These are phyloP conservation scores for Saraca asoca DNA, from an alignment of 331 rosid genomes.

Conservation along the genomic window DNA sequence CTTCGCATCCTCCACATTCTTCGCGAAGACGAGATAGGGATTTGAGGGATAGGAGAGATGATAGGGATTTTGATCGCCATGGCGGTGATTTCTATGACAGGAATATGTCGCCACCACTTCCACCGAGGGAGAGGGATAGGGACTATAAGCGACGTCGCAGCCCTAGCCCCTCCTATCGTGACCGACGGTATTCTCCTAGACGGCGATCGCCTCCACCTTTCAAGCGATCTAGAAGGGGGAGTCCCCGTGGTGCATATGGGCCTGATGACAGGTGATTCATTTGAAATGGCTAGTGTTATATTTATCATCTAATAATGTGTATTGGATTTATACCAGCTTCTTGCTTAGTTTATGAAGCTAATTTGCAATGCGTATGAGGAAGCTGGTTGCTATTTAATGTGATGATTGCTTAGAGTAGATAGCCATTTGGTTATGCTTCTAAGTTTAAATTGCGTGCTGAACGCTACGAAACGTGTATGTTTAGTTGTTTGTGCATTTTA, in stretches of 20 bases:
- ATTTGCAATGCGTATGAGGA: background rate
- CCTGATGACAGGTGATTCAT: slow-evolving; percentile 50
- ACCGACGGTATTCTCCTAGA: slow-evolving; percentile 50
- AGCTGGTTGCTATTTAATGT: background rate
- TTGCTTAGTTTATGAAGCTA: background rate
- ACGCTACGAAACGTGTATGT: background rate
- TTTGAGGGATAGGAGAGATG: slow-evolving; percentile 47
- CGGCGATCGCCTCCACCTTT: slow-evolving; percentile 55
- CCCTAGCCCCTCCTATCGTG: slow-evolving; percentile 57
- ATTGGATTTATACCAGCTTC: slow-evolving; percentile 1
- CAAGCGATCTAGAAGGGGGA: slow-evolving; percentile 54
- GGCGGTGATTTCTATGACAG: slow-evolving; percentile 47
- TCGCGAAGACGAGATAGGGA: slow-evolving; percentile 44
- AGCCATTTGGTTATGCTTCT: background rate
- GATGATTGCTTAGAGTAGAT: background rate
- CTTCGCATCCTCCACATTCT: background rate
- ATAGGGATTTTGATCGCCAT: slow-evolving; percentile 51
- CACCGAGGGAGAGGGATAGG: slow-evolving; percentile 49
- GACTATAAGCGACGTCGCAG: slow-evolving; percentile 64
- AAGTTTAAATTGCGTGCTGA: background rate
- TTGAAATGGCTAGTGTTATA: background rate
- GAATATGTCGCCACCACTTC: slow-evolving; percentile 40
- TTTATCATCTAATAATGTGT: background rate
- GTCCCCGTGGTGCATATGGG: slow-evolving; percentile 59
- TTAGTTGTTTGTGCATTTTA: background rate